A percentile compares a stretch with the other conserved stretches of the same genome.
Evolutionary conservation across 2,329 filamentous ascomycete genomes (phyloP).

Genomic region (Keithomyces neogunnii): DNA sequence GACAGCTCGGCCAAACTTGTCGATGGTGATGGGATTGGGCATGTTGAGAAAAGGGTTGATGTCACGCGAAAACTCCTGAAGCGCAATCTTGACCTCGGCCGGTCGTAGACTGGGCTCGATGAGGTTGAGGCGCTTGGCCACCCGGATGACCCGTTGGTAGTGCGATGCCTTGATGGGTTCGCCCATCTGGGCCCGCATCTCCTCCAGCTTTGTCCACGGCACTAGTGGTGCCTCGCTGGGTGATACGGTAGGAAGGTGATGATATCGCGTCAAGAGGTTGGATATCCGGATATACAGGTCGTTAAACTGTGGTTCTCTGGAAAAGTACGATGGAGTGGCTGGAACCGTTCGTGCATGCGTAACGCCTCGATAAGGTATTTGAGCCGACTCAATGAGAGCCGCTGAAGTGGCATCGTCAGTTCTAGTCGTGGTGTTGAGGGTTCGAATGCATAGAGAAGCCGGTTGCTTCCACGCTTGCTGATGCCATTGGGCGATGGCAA

Average conservation of each 20-base stretch:
- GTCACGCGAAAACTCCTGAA: slow-evolving; percentile 65
- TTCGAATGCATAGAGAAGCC: slow-evolving; percentile 18
- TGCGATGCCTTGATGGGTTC: slow-evolving; percentile 69
- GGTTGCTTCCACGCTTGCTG: slow-evolving; percentile 15
- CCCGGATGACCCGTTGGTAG: slow-evolving; percentile 66
- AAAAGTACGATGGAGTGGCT: slow-evolving; percentile 89
- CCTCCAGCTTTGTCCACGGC: slow-evolving; percentile 70
- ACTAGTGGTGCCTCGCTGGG: slow-evolving; percentile 60
- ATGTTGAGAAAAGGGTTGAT: slow-evolving; percentile 62
- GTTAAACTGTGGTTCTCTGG: slow-evolving; percentile 74
- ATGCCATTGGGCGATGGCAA: slow-evolving; percentile 21
- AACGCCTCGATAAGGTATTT: slow-evolving; percentile 22
- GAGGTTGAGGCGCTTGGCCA: slow-evolving; percentile 73
- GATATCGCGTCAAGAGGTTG: slow-evolving; percentile 62
- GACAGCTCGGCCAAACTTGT: slow-evolving; percentile 68
- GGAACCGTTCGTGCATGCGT: slow-evolving; percentile 67
- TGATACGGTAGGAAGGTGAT: slow-evolving; percentile 61
- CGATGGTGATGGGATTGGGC: slow-evolving; percentile 56
- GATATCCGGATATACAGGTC: slow-evolving; percentile 73
- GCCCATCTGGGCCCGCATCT: slow-evolving; percentile 64
- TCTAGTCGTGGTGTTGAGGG: slow-evolving; percentile 12
- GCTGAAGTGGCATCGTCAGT: slow-evolving; percentile 8
- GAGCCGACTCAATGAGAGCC: slow-evolving; percentile 14
- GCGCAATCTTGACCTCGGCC: slow-evolving; percentile 52
- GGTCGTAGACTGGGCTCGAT: slow-evolving; percentile 77